These are phyloP conservation scores for Plasmodium knowlesi DNA, from an alignment of 169 alveolate species.

Conservation along the genomic window DNA sequence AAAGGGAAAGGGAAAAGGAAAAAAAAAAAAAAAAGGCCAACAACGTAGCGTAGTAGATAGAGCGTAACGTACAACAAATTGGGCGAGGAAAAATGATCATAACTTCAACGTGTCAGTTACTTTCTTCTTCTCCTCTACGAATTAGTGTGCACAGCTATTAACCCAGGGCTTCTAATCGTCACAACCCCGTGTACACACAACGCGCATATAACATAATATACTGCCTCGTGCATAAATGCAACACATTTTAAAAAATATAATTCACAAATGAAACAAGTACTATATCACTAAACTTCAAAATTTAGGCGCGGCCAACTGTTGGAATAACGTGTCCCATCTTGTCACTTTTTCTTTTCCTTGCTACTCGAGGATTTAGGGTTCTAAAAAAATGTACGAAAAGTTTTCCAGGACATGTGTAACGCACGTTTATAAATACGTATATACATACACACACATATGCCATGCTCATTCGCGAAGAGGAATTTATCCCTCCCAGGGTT, in stretches of 20 bases:
- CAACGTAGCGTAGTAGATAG: not conserved
- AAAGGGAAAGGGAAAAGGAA: too few species aligned
- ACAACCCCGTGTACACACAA: not conserved
- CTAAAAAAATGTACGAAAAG: not conserved
- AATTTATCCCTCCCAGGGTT: not conserved
- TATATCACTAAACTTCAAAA: not conserved
- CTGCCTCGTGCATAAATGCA: not conserved
- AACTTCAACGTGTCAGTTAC: not conserved
- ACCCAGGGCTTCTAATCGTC: not conserved
- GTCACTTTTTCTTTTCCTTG: conserved; percentile 23
- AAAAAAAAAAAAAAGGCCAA: not conserved
- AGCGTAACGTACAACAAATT: not conserved
- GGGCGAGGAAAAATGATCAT: not conserved
- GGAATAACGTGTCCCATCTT: not conserved
- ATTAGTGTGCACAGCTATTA: not conserved
- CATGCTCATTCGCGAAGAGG: not conserved
- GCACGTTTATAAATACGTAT: not conserved
- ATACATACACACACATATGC: not conserved
- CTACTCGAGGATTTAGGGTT: not conserved
- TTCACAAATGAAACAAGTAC: not conserved
- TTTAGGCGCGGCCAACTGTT: not conserved
- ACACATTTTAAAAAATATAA: not conserved
- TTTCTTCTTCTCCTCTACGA: not conserved
- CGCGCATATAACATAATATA: not conserved
- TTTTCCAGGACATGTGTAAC: not conserved